Percentiles rank a stretch among this genome's conserved stretches.
phyloP scores from a whole-genome alignment of 129 eudicot species.

The Escallonia rubra region DNA sequence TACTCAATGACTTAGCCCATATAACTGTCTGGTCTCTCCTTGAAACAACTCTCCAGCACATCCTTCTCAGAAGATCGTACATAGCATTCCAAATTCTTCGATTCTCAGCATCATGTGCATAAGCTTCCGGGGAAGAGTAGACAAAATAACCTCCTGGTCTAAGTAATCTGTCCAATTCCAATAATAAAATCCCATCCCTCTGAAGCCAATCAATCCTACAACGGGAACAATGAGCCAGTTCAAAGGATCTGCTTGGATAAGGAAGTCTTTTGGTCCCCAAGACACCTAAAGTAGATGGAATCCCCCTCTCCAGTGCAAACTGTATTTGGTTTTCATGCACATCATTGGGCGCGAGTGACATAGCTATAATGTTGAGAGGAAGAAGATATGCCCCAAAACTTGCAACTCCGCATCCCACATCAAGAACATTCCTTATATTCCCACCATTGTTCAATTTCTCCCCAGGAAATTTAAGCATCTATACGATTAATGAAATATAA shows the following conservation, averaged over 20 bases:
- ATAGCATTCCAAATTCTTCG: conserved; percentile 75
- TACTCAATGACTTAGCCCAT: conserved; percentile 82
- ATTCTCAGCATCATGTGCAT: conserved; percentile 82
- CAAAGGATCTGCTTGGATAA: conserved; percentile 84
- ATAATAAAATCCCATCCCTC: conserved; percentile 73
- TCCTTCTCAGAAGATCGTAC: conserved; percentile 69
- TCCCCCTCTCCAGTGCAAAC: conserved; percentile 84
- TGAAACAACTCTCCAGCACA: conserved; percentile 93
- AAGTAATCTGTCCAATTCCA: conserved; percentile 78
- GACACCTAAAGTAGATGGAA: conserved; percentile 74
- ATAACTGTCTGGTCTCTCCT: conserved; percentile 84
- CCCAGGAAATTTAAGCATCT: conserved; percentile 87
- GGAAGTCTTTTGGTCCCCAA: conserved; percentile 88
- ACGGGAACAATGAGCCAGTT: conserved; percentile 86
- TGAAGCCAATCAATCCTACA: conserved; percentile 93
- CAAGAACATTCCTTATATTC: conserved; percentile 70
- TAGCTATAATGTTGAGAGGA: conserved; percentile 61
- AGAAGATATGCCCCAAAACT: conserved; percentile 90
- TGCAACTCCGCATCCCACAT: conserved; percentile 85
- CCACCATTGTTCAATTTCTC: conserved; percentile 76
- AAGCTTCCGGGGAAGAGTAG: conserved; percentile 92
- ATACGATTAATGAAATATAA: not conserved
- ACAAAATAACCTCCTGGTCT: conserved; percentile 94
- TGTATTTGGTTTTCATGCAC: conserved; percentile 89
- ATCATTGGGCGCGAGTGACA: conserved; percentile 90